Evolutionary conservation across 768 basidiomycete genomes (phyloP).

Genomic region (Calocybe gangraenosa): DNA sequence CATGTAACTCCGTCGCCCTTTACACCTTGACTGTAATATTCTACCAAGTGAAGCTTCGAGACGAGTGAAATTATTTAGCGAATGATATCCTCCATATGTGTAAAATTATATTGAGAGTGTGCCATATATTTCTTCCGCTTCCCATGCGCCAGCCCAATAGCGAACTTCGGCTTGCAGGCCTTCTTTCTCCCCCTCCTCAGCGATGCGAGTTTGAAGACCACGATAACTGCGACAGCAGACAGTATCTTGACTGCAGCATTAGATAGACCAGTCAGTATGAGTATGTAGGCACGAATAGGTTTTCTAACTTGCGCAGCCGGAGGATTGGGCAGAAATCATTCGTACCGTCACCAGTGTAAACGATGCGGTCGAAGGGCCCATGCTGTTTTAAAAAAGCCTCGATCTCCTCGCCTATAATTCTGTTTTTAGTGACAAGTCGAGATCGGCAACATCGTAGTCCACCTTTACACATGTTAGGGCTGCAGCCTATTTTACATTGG

Average conservation of each 20-base stretch:
- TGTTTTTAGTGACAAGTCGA: not conserved
- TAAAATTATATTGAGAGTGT: slow-evolving; percentile 27
- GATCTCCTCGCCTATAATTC: slow-evolving; percentile 97
- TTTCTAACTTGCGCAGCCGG: slow-evolving; percentile 61
- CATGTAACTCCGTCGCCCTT: too few species aligned
- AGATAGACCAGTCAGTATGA: not conserved
- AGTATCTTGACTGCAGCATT: slow-evolving; percentile 69
- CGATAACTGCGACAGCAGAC: slow-evolving; percentile 76
- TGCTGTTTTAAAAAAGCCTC: slow-evolving; percentile 68
- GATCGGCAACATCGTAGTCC: slow-evolving; percentile 3
- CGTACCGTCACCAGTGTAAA: slow-evolving; percentile 91
- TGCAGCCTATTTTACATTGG: slow-evolving; percentile 81
- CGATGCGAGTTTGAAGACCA: slow-evolving; percentile 77
- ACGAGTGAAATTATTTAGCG: too few species aligned
- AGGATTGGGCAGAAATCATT: slow-evolving; percentile 96
- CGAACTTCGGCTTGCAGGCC: slow-evolving; percentile 71
- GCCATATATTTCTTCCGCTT: slow-evolving; percentile 81
- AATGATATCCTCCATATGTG: too few species aligned
- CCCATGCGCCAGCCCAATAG: slow-evolving; percentile 96
- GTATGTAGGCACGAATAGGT: not conserved
- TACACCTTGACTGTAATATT: too few species aligned
- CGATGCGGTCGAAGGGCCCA: slow-evolving; percentile 67
- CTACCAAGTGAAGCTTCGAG: too few species aligned
- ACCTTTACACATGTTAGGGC: slow-evolving; percentile 99
- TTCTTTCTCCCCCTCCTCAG: slow-evolving; percentile 55